A percentile compares a stretch with the other conserved stretches of the same genome.
Evolutionary conservation across 2,329 filamentous ascomycete genomes (phyloP).

Genomic region (Scedosporium dehoogii): DNA sequence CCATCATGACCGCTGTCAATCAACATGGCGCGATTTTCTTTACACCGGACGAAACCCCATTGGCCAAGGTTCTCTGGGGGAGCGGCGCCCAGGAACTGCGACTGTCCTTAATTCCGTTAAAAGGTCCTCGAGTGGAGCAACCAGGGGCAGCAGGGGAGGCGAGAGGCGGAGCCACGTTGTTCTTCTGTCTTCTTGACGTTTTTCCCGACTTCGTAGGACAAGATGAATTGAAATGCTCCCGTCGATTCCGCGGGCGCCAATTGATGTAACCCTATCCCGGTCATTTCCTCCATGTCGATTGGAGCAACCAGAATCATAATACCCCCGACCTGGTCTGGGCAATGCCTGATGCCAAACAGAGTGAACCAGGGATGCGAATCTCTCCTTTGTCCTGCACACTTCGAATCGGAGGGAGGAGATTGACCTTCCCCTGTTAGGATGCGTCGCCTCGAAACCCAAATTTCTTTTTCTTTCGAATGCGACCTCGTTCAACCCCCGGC

Average conservation of each 20-base stretch:
- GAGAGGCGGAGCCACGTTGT: background rate
- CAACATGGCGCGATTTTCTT: background rate
- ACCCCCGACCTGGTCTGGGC: background rate
- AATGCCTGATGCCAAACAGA: no score
- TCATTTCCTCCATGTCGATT: background rate
- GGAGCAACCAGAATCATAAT: background rate
- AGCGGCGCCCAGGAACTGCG: background rate
- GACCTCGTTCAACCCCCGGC: background rate
- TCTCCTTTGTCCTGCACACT: no score
- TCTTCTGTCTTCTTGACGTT: background rate
- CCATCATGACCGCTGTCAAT: no score
- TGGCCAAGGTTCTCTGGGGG: background rate
- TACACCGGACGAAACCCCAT: background rate
- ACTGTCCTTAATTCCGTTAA: background rate
- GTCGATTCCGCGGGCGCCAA: background rate
- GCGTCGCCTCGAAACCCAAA: background rate
- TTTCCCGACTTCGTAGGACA: background rate
- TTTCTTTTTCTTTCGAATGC: no score
- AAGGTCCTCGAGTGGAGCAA: no score
- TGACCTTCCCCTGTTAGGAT: background rate
- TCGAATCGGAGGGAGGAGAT: background rate
- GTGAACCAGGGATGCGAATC: no score
- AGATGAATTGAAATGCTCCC: background rate
- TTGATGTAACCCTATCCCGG: background rate
- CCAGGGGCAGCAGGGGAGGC: background rate